Evolutionary conservation across 441 rosid species (phyloP).

Genomic region (Capsella rubella): DNA sequence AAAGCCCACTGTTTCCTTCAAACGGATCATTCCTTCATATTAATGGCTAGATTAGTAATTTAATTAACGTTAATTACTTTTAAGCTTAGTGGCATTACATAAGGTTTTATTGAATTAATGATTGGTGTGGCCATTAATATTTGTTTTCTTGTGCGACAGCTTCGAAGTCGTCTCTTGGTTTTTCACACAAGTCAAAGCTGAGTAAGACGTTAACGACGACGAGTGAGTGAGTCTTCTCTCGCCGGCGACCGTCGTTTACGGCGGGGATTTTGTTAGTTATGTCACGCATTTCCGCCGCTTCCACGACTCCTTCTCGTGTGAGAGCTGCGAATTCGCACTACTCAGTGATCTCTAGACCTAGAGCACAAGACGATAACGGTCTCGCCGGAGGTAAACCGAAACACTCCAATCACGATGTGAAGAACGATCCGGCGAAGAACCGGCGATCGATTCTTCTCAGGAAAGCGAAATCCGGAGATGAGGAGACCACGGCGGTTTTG

Average conservation of each 20-base stretch:
- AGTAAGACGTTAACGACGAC: slow-evolving; percentile 32
- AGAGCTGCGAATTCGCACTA: slow-evolving; percentile 52
- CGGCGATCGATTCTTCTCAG: slow-evolving; percentile 52
- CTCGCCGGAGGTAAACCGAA: slow-evolving; percentile 48
- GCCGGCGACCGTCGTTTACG: slow-evolving; percentile 38
- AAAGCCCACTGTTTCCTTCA: slow-evolving; percentile 32
- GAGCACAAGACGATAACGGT: slow-evolving; percentile 37
- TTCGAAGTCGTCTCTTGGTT: slow-evolving; percentile 29
- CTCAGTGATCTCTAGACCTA: slow-evolving; percentile 46
- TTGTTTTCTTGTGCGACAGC: slow-evolving; percentile 29
- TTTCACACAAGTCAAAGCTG: slow-evolving; percentile 41
- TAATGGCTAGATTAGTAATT: slow-evolving; percentile 10
- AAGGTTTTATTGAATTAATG: slow-evolving; percentile 15
- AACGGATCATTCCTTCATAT: slow-evolving; percentile 16
- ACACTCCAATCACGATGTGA: slow-evolving; percentile 52
- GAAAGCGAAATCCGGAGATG: slow-evolving; percentile 60
- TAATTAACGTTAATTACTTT: background rate
- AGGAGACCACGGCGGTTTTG: slow-evolving; percentile 37
- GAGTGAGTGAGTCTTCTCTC: slow-evolving; percentile 27
- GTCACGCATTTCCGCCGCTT: slow-evolving; percentile 41
- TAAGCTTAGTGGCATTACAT: background rate
- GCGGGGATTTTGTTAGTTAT: slow-evolving; percentile 27
- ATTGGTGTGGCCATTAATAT: slow-evolving; percentile 28
- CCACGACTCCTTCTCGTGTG: slow-evolving; percentile 53
- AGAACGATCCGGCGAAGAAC: slow-evolving; percentile 48